Conservation (phyloP, 2,329 filamentous ascomycete genomes). For the Cephalotrichum gorgonifer region DNA sequence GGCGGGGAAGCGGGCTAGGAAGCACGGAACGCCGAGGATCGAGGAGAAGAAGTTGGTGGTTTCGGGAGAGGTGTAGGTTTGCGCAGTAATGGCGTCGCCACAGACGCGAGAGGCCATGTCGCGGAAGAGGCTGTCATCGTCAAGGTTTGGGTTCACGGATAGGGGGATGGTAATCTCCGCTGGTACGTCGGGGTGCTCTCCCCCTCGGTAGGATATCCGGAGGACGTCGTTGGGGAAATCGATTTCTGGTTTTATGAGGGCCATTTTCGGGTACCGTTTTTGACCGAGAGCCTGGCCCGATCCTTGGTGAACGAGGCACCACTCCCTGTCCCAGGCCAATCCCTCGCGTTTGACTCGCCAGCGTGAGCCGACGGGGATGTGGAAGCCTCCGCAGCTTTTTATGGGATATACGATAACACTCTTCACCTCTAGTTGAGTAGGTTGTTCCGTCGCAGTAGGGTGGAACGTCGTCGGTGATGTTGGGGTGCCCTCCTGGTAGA, state of each 20-base stretch:
- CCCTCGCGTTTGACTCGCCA: conserved; percentile 81
- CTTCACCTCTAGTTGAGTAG: conserved; percentile 32
- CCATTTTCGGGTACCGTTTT: conserved; percentile 82
- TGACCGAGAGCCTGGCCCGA: conserved; percentile 79
- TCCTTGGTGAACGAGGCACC: conserved; percentile 84
- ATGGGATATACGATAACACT: conserved; percentile 74
- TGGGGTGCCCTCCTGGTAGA: conserved; percentile 20
- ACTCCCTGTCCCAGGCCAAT: conserved; percentile 89
- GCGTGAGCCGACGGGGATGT: conserved; percentile 46
- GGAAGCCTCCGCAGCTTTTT: conserved; percentile 82
- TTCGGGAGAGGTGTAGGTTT: conserved; percentile 54
- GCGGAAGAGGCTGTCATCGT: conserved; percentile 28
- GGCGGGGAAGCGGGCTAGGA: conserved; percentile 73
- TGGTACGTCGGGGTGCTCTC: conserved; percentile 12
- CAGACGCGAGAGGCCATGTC: conserved; percentile 59
- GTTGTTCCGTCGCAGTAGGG: background rate
- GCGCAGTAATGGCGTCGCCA: conserved; percentile 64
- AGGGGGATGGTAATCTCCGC: conserved; percentile 47
- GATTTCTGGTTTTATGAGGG: conserved; percentile 63
- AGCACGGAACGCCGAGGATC: conserved; percentile 67
- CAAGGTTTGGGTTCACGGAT: conserved; percentile 54
- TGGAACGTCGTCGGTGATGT: background rate
- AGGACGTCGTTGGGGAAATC: conserved; percentile 61
- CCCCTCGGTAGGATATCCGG: conserved; percentile 42
- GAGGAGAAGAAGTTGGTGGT: conserved; percentile 71